Base-by-base conservation (phyloP, 2,329 filamentous ascomycete species). In the Fusarium sp. region DNA sequence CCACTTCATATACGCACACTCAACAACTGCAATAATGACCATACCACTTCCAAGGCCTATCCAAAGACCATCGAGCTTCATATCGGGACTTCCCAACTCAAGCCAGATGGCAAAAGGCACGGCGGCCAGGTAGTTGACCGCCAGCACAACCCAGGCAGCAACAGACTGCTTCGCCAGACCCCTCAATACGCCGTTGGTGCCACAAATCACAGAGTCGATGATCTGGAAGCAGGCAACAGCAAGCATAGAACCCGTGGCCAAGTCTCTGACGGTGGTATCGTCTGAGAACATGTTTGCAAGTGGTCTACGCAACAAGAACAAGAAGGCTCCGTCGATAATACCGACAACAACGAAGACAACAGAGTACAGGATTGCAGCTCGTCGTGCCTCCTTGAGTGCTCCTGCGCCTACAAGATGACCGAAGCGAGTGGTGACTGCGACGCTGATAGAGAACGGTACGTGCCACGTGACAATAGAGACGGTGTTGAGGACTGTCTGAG, bases 391-490 rank as follows among this genome's bases (percentile, higher is more conserved):
- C 23, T 58, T 63, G 38, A 69, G 46, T 7, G 62, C 66, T 17
- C 66, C 66, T 20, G 76, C 79, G 6, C 80, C 80, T 20, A 82
- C 78, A 21, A 82, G 76, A 56, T 82, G 77, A 3, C 80, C 80
- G 19, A 82, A 74, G 6, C 80, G 77, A 6, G 79, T 82, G 54
- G 77, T 80, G 20, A 80, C 74, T 21, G 78, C 80, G 14, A 82
- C 78, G 34, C 78, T 79, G 39, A 81, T 71, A 6, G 78, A 80
- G 66, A 82, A 82, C 2, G 80, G 80, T 9, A 82, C 75, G 34
- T 82, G 80, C 79, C 80, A 82, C 17, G 77, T 74, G 15, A 81
- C 74, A 20, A 80, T 73, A 2, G 78, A 79, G 10, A 79, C 73
- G 1, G 80, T 82, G 21, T 76, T 80, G 45, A 82, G 63, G 10